A percentile compares a stretch with the other conserved stretches of the same genome.
phyloP scores from a whole-genome alignment of 768 basidiomycete species.

The Tulasnella sp. region DNA sequence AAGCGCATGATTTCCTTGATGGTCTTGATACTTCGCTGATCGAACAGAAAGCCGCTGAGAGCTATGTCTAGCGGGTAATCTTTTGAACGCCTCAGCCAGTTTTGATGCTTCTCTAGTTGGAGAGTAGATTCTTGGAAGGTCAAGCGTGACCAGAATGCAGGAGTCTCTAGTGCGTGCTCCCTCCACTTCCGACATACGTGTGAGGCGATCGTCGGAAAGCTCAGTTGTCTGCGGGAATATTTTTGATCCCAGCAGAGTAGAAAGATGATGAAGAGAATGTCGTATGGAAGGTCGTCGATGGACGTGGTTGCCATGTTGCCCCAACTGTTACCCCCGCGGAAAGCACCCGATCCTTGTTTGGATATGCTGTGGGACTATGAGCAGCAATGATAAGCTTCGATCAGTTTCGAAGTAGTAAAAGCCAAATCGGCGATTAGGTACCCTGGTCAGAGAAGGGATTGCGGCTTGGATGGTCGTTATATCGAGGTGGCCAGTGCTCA shows the following conservation, averaged over 20 bases:
- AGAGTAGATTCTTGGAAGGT: neutral
- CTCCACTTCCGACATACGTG: slow-evolving; percentile 66
- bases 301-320: no score
- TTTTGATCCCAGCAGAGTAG: neutral
- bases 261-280: neutral
- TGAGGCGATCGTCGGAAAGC: slow-evolving; percentile 38
- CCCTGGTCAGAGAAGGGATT: no score
- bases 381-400: no score
- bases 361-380: no score
- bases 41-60: neutral
- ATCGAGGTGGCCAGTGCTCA: no score
- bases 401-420: no score
- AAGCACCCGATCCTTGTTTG: no score
- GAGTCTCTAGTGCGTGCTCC: slow-evolving; percentile 9
- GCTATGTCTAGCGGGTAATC: neutral
- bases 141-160: neutral
- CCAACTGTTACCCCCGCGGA: no score
- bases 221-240: neutral
- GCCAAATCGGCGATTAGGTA: no score
- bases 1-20: neutral
- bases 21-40: neutral
- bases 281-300: neutral
- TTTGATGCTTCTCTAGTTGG: neutral
- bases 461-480: no score
- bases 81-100: neutral